A percentile compares a stretch with the other conserved stretches of the same genome.
These are phyloP conservation scores for Infundibulicybe gibba DNA, from an alignment of 768 basidiomycete genomes.

Conservation along the genomic window DNA sequence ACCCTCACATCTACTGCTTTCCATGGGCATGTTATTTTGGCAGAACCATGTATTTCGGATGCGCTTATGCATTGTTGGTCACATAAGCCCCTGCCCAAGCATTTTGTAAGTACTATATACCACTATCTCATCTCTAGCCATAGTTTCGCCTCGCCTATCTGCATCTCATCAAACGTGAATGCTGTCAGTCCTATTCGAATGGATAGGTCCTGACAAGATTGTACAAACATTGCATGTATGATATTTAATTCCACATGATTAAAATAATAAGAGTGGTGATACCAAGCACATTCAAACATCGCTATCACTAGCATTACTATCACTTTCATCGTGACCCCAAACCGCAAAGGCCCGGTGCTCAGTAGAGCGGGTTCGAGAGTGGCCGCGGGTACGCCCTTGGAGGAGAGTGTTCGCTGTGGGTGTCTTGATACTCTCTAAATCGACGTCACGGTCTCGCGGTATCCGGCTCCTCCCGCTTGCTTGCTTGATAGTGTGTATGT, in stretches of 20 bases:
- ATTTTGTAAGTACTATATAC: too few species aligned
- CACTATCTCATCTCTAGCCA: too few species aligned
- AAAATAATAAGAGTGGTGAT: background rate
- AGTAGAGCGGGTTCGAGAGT: conserved; percentile 31
- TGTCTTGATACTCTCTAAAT: conserved; percentile 53
- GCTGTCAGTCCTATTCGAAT: too few species aligned
- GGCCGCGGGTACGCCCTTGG: conserved; percentile 25
- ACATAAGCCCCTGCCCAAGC: too few species aligned
- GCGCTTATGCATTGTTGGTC: too few species aligned
- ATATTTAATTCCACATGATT: background rate
- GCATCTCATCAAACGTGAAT: too few species aligned
- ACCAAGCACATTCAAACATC: conserved; percentile 25
- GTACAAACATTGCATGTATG: background rate
- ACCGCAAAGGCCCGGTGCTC: conserved; percentile 71
- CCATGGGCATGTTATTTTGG: too few species aligned
- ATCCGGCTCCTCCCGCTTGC: conserved; percentile 52
- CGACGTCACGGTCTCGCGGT: conserved; percentile 55
- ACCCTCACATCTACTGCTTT: too few species aligned
- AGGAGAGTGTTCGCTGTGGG: conserved; percentile 48
- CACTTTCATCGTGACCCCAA: conserved; percentile 87
- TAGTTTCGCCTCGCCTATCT: too few species aligned
- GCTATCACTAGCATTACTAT: conserved; percentile 78
- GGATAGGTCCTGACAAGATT: too few species aligned
- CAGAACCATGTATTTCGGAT: too few species aligned
- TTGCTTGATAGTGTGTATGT: conserved; percentile 21